Conservation (phyloP, 1,284 basidiomycete genomes). For the Lignosus rhinocerotis region DNA sequence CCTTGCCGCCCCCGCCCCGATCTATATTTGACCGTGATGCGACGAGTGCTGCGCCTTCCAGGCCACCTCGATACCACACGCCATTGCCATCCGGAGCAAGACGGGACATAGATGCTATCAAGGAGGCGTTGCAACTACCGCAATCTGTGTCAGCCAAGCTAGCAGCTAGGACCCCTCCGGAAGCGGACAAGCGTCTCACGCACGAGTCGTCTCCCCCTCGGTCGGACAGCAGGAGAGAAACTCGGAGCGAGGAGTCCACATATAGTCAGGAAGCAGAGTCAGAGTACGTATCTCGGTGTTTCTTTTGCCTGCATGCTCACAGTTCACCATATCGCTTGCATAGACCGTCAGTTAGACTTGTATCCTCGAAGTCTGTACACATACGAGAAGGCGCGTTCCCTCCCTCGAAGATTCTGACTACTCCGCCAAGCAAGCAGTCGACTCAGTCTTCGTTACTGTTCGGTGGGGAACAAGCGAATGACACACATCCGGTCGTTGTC, state of each 20-base stretch:
- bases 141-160: conserved; percentile 52
- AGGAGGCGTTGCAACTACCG: conserved; percentile 57
- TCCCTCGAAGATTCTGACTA: conserved; percentile 43
- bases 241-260: conserved; percentile 3
- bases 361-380: conserved; percentile 39
- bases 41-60: conserved; percentile 58
- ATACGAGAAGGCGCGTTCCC: conserved; percentile 69
- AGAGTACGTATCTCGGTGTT: conserved; percentile 11
- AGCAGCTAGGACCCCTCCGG: conserved; percentile 30
- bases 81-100: conserved; percentile 40
- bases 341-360: conserved; percentile 22
- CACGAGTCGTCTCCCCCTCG: conserved; percentile 3
- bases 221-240: conserved; percentile 3
- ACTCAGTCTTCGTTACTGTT: background rate
- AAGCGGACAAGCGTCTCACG: conserved; percentile 9
- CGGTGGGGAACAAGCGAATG: conserved; percentile 1
- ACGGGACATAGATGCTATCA: conserved; percentile 53
- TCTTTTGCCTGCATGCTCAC: background rate
- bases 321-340: background rate
- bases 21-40: conserved; percentile 42
- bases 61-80: conserved; percentile 62
- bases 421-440: conserved; percentile 16
- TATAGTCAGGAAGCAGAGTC: conserved; percentile 17
- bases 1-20: conserved; percentile 67
- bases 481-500: conserved; percentile 15